phyloP scores from a whole-genome alignment of 192 early-diverging fungal genomes.

The Anaeromyces robustus region DNA sequence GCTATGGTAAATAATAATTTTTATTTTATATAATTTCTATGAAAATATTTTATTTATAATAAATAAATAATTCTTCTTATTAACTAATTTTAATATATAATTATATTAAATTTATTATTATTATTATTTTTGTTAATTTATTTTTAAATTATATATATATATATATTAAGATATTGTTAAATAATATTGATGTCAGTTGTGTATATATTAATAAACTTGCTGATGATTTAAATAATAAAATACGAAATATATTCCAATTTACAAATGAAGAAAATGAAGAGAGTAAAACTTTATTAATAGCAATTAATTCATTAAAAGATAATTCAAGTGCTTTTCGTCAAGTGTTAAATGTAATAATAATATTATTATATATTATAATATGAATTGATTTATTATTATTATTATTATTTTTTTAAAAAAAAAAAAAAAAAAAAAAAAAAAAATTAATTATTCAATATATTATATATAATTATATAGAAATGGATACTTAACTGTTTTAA shows the following conservation, averaged over 20 bases:
- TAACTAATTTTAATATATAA: too few relatives aligned
- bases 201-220: conserved; percentile 63
- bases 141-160: not conserved
- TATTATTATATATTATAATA: too few relatives aligned
- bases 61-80: too few relatives aligned
- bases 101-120: not conserved
- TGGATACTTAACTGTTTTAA: conserved; percentile 69
- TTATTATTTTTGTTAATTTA: conserved; percentile 3
- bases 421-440: too few relatives aligned
- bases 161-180: conserved; percentile 41
- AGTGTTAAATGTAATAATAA: conserved; percentile 33
- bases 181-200: conserved; percentile 74
- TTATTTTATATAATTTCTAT: not conserved
- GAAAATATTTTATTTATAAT: too few relatives aligned
- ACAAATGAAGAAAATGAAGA: conserved; percentile 16
- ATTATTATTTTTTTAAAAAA: too few relatives aligned
- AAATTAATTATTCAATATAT: too few relatives aligned
- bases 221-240: conserved; percentile 41
- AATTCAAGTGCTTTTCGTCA: conserved; percentile 46
- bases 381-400: too few relatives aligned
- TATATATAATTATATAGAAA: conserved; percentile 23
- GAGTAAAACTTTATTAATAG: conserved; percentile 30
- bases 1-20: conserved; percentile 34
- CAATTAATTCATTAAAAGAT: conserved; percentile 37
- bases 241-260: conserved; percentile 25